A percentile compares a stretch with the other conserved stretches of the same genome.
Conservation (phyloP, 1,284 basidiomycete genomes). For the Golubevia pallescens region DNA sequence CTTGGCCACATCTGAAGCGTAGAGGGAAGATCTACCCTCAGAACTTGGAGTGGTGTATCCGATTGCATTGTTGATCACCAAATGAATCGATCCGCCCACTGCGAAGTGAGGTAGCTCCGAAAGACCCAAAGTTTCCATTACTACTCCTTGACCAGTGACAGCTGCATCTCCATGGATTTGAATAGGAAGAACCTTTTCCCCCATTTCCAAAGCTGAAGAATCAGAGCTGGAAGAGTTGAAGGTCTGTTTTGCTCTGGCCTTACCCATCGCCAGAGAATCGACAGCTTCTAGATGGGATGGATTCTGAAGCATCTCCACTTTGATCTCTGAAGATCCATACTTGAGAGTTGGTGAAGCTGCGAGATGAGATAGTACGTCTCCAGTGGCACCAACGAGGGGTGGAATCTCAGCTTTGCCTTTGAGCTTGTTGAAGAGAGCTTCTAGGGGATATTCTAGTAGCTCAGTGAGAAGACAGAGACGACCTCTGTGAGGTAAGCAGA, state of each 20-base stretch:
- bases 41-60: slow-evolving; percentile 87
- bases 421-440: slow-evolving; percentile 81
- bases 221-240: not conserved
- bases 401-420: slow-evolving; percentile 75
- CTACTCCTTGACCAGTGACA: slow-evolving; percentile 84
- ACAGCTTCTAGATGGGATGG: slow-evolving; percentile 88
- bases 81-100: slow-evolving; percentile 82
- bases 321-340: slow-evolving; percentile 68
- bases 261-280: slow-evolving; percentile 68
- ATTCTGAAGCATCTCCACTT: slow-evolving; percentile 80
- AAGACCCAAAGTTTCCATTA: slow-evolving; percentile 85
- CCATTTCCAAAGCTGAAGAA: not conserved
- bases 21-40: slow-evolving; percentile 79
- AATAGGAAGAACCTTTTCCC: slow-evolving; percentile 72
- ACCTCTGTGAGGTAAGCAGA: slow-evolving; percentile 75
- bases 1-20: slow-evolving; percentile 87
- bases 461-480: slow-evolving; percentile 83
- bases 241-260: not conserved
- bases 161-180: slow-evolving; percentile 88
- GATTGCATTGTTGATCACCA: slow-evolving; percentile 80
- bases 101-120: slow-evolving; percentile 75
- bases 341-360: slow-evolving; percentile 64
- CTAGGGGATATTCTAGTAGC: slow-evolving; percentile 66
- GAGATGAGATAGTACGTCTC: slow-evolving; percentile 85
- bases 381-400: slow-evolving; percentile 72